A percentile compares a stretch with the other conserved stretches of the same genome.
Conservation (phyloP, 768 basidiomycete genomes). For the Rhodotorula taiwanensis region DNA sequence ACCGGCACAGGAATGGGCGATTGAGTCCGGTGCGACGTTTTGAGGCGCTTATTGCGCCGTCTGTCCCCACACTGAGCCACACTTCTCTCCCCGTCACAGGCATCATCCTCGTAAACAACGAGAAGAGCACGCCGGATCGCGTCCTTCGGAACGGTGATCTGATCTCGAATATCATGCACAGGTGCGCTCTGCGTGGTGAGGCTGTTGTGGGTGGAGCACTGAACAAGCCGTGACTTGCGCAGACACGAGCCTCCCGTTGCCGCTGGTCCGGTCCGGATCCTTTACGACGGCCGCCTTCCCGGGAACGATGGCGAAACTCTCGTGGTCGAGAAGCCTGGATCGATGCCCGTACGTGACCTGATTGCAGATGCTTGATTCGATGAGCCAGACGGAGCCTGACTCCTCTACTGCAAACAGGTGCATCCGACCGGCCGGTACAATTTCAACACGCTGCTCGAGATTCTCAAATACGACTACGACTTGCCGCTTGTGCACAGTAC, state of each 20-base stretch:
- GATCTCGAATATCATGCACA: slow-evolving; percentile 38
- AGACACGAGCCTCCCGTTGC: slow-evolving; percentile 96
- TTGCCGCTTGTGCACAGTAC: slow-evolving; percentile 73
- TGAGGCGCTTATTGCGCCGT: neutral
- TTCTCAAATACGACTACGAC: slow-evolving; percentile 75
- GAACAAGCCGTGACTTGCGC: slow-evolving; percentile 1
- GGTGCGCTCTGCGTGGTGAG: slow-evolving; percentile 8
- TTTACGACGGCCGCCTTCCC: slow-evolving; percentile 49
- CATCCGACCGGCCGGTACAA: slow-evolving; percentile 81
- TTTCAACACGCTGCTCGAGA: slow-evolving; percentile 78
- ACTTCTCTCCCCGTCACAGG: slow-evolving; percentile 57
- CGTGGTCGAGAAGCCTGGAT: slow-evolving; percentile 93
- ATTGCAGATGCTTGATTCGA: too few relatives aligned
- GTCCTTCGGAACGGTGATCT: slow-evolving; percentile 73
- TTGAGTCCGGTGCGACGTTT: slow-evolving; percentile 34
- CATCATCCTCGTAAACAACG: slow-evolving; percentile 92
- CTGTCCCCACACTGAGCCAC: neutral
- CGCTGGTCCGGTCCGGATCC: slow-evolving; percentile 67
- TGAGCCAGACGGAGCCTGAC: too few relatives aligned
- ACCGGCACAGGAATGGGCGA: slow-evolving; percentile 39
- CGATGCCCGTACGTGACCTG: slow-evolving; percentile 66
- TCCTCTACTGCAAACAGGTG: too few relatives aligned
- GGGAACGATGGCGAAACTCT: slow-evolving; percentile 67
- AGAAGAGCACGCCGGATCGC: slow-evolving; percentile 67
- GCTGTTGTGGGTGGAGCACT: too few relatives aligned